Evolutionary conservation across 2,329 filamentous ascomycete species (phyloP), one percentile per base, ranked within the genome.

Genomic region (Colletotrichum cordylinicola): DNA sequence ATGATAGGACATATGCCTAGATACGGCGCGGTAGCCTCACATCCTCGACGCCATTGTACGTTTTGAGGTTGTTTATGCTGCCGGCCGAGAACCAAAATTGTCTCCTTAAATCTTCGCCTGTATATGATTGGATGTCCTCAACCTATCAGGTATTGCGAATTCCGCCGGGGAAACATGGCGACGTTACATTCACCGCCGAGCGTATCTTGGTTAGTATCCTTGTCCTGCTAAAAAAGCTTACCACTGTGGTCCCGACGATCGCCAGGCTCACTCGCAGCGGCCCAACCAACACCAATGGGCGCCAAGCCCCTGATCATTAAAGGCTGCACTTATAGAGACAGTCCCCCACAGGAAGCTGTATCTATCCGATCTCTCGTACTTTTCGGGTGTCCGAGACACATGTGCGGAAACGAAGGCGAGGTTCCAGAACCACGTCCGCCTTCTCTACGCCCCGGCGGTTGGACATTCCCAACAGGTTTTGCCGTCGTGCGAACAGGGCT

Each of bases 241-340:
- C 24, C 24, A 27, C 24, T 27, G 24, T 27, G 24, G 24, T 27
- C 29, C 18, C 18, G 2, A 43, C 39, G 39, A 48, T 48, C 6
- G 9, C 39, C 18, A 18, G 18, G 39, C 0, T 48, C 39, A 21
- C 18, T n/a, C 8, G 39, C 39, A 43, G 18, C 9, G 39, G 39
- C 39, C 39, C 1, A 1, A 48, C 18, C 9, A n/a, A 2, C 5
- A 18, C 39, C n/a, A 0, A 4, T 1, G 39, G 12, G 39, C 2
- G 39, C n/a, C 39, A n/a, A 4, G 9, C 39, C 18, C 4, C 8
- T 16, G 4, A 43, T 18, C 18, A 16, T n/a, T 43, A n/a, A 37
- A 37, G 15, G 35, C 35, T 37, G 6, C 6, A 37, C 2, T 6
- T 16, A 16, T 37, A 6, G 15, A 18, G 8, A 43, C 10, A n/a